Percentiles rank a stretch among this genome's conserved stretches.
Conservation (phyloP, 208 protist species). For the Herpetomonas muscarum region DNA sequence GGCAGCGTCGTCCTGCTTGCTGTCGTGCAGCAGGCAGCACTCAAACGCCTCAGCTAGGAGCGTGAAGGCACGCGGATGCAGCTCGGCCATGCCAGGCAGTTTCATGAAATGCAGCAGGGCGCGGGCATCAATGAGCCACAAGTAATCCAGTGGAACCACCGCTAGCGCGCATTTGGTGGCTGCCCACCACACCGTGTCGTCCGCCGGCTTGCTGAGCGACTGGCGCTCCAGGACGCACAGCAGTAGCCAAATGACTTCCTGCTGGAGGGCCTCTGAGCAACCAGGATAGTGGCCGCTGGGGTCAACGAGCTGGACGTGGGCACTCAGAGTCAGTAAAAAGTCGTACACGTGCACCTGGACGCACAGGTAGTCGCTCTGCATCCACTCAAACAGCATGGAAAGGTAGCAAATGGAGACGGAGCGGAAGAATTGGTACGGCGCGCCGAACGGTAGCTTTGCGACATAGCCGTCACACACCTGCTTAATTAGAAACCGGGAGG, state of each 20-base stretch:
- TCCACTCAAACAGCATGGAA: constrained; percentile 69
- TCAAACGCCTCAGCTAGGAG: constrained; percentile 61
- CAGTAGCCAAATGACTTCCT: constrained; percentile 79
- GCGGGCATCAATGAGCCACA: constrained; percentile 51
- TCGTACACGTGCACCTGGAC: constrained; percentile 88
- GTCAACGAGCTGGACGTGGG: constrained; percentile 86
- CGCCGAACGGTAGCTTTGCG: constrained; percentile 64
- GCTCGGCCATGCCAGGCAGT: constrained; percentile 46
- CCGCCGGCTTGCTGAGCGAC: constrained; percentile 38
- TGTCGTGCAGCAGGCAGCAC: constrained; percentile 36
- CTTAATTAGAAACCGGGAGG: constrained; percentile 77
- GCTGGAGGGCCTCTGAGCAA: constrained; percentile 68
- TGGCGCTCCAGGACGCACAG: constrained; percentile 59
- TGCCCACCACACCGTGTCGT: constrained; percentile 69
- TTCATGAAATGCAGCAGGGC: constrained; percentile 62
- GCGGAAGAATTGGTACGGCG: constrained; percentile 66
- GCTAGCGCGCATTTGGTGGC: constrained; percentile 75
- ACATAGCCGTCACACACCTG: constrained; percentile 84
- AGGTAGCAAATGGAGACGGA: constrained; percentile 77
- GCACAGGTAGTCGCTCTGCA: constrained; percentile 84
- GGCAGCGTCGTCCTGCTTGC: constrained; percentile 9
- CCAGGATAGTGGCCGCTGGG: constrained; percentile 48
- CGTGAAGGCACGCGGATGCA: constrained; percentile 52
- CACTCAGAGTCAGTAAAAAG: constrained; percentile 71
- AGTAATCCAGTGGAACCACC: constrained; percentile 51